Base-by-base conservation (phyloP, 345 rosid genomes). In the Pseudoturritis turrita region DNA sequence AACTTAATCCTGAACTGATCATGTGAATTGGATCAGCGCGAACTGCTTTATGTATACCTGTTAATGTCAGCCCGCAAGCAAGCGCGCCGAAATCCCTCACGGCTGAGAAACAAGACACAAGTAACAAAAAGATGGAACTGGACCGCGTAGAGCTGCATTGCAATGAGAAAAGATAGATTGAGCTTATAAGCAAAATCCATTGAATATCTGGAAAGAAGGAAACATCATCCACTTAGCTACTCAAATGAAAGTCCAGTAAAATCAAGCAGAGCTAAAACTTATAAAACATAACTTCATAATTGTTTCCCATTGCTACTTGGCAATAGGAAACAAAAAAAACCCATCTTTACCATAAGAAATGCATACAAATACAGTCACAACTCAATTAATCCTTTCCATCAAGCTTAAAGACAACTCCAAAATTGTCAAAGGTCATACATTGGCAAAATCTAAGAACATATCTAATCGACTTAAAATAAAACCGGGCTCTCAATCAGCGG, bases 81-180 rank as follows among this genome's bases (percentile, higher is more conserved):
- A 29, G 91, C 93, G 14, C 98, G 90, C 5, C 97, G 89, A 77
- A 91, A 91, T 55, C 98, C 99, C 77, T 95, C 99, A 36, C 98
- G 88, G 68, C 98, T 95, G 21, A 95, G 91, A 79, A 91, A 91
- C 83, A 95, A 78, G 37, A 91, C 81, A 26, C 96, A 86, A 13
- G 98, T 89, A 65, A 91, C 96, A 75, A 95, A 89, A 3, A 91
- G 96, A 70, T 76, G 75, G 71, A 95, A 95, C 72, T 95, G 96
- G 43, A 95, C 88, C 1, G 97, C 98, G 19, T 84, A 89, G 3
- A 95, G 79, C 98, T 95, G 85, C 77, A 81, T 70, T 41, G 15
- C 13, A 65, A 14, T 39, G 31, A 54, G 47, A 39, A 44, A 50
- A 57, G 17, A 66, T 55, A 43, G 56, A 55, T 31, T 7, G 10